Percentiles rank a stretch among this genome's conserved stretches.
Conservation (phyloP, 78 protist genomes). For the Dictyostelium firmibasis region DNA sequence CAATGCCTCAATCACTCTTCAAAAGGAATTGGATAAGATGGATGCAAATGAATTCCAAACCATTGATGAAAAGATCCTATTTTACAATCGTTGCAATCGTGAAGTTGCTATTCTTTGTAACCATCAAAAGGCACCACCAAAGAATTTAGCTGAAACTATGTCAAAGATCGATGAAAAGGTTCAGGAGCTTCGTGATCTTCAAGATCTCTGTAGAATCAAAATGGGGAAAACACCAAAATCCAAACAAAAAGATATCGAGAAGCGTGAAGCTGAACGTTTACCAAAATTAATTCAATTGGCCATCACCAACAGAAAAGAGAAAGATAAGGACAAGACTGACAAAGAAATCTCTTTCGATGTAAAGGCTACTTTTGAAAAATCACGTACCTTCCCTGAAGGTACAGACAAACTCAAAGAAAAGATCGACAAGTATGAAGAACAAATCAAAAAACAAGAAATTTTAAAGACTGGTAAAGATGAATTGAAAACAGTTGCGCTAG, state of each 20-base stretch:
- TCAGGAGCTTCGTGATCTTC: constrained; percentile 17
- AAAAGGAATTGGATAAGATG: constrained; percentile 79
- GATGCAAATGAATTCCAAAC: constrained; percentile 6
- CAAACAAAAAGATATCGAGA: background rate
- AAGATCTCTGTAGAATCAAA: background rate
- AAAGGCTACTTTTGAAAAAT: constrained; percentile 38
- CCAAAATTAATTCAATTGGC: background rate
- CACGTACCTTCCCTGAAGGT: constrained; percentile 25
- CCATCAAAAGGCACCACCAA: constrained; percentile 96
- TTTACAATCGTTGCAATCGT: constrained; percentile 94
- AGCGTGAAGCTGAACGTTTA: constrained; percentile 42
- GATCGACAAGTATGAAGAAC: constrained; percentile 18
- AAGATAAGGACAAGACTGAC: constrained; percentile 18
- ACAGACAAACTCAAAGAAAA: constrained; percentile 7
- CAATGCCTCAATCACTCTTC: constrained; percentile 98
- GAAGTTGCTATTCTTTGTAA: constrained; percentile 99
- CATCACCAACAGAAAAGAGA: background rate
- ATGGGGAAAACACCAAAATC: background rate
- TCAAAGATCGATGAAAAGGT: constrained; percentile 64
- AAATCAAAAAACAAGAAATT: constrained; percentile 52
- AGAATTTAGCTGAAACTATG: constrained; percentile 41
- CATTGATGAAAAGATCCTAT: constrained; percentile 83
- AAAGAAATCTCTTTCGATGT: constrained; percentile 16
- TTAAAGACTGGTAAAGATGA: constrained; percentile 84
- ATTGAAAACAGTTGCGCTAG: constrained; percentile 89